Evolutionary conservation across 495 filamentous ascomycete species (phyloP), one percentile per base, ranked within the genome.

Genomic region (Cairneyella variabilis): DNA sequence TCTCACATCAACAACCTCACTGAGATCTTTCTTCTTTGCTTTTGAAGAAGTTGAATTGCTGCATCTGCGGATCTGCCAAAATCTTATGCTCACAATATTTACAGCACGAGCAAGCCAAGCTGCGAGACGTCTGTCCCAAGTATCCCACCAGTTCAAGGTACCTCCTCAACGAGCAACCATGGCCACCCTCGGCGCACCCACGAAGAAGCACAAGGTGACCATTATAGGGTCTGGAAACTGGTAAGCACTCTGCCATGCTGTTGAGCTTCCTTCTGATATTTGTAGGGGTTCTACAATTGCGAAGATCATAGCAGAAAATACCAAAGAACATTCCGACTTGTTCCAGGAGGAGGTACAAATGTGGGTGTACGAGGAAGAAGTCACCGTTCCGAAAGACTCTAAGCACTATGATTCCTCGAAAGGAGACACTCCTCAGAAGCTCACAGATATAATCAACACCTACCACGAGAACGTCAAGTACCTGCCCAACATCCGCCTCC

Each of bases 401-500:
- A 73, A 71, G 36, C 72, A 85, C 71, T 83, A 84, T 68, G 69
- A 84, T 48, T 16, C 55, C 21, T 45, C 52, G 17, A 57, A 61
- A 11, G 61, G 64, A 11, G 68, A 64, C 54, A 76, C 80, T 51
- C 80, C 84, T 2, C 88, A 90, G 65, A 96, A 95, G 66, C 82
- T 99, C 64, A 95, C 92, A 8, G 70, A 80, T 11, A 69, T 99
- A 54, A 93, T 99, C 83, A 99, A 99, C 74, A 76, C 76, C 22
- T 72, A 84, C 59, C 90, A 99, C 69, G 95, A 99, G 75, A 99
- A 99, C 66, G 76, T 95, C 71, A 99, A 97, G 66, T 99, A 99
- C 71, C 88, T 99, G 1, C 87, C 91, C 32, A 78, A 78, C 51
- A 87, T 99, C 64, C 61, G 75, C 32, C 80, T 99, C n/a, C 95